Percentiles rank a stretch among this genome's conserved stretches.
Evolutionary conservation across 2,329 filamentous ascomycete species (phyloP).

Genomic region (Lomentospora prolificans): DNA sequence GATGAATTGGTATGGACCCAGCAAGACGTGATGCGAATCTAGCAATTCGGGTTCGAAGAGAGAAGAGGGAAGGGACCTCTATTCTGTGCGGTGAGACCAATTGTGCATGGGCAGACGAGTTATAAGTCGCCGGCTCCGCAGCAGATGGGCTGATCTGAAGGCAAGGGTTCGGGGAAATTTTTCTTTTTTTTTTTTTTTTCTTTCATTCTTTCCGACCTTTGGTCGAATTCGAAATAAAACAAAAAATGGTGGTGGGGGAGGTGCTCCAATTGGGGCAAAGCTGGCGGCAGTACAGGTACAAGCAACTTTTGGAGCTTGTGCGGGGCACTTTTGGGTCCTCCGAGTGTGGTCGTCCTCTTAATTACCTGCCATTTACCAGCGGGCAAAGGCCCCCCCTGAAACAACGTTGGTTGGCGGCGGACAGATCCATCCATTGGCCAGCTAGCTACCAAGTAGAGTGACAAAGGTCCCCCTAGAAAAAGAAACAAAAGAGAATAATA

Average conservation of each 20-base stretch:
- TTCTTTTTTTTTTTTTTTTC: not conserved
- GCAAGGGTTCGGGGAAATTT: not conserved
- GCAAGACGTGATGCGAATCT: conserved; percentile 2
- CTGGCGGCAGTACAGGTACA: no score
- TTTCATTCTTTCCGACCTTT: not conserved
- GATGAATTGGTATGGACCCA: not conserved
- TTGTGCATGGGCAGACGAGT: not conserved
- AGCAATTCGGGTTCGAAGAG: conserved; percentile 1
- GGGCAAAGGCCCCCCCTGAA: no score
- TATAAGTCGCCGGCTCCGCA: not conserved
- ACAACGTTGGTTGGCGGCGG: no score
- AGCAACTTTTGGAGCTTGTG: not conserved
- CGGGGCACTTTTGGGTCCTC: not conserved
- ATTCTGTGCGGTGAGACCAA: not conserved
- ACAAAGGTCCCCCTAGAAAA: no score
- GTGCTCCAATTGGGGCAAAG: not conserved
- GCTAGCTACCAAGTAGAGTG: no score
- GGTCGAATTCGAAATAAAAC: not conserved
- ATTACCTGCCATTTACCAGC: no score
- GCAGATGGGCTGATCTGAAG: not conserved
- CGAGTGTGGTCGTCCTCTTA: no score
- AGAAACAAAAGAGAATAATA: no score
- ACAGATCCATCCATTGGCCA: no score
- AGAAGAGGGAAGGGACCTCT: conserved; percentile 5
- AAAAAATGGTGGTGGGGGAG: not conserved